phyloP scores from a whole-genome alignment of 768 basidiomycete genomes.

The Leccinum subtestaceum region DNA sequence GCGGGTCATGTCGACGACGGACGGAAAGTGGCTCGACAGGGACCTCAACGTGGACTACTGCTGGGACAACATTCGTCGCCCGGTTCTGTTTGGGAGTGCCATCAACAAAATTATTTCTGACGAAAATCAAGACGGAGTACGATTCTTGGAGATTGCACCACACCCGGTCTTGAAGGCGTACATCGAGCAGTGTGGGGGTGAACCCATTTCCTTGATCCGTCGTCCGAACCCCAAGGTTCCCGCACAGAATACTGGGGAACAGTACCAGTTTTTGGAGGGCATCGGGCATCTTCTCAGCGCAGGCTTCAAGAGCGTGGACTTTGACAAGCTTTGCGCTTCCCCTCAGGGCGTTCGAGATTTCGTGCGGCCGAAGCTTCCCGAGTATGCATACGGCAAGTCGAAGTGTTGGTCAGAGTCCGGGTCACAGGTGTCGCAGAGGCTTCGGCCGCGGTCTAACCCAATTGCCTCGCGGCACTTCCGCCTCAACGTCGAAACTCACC shows the following conservation, averaged over 20 bases:
- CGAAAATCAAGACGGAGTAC: conserved; percentile 26
- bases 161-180: conserved; percentile 36
- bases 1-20: conserved; percentile 36
- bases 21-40: conserved; percentile 33
- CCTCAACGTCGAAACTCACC: conserved; percentile 33
- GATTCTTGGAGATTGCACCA: conserved; percentile 33
- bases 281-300: conserved; percentile 29
- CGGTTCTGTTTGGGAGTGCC: conserved; percentile 34
- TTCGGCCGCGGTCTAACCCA: conserved; percentile 31
- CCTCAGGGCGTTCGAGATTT: conserved; percentile 21
- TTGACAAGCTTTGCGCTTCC: conserved; percentile 27
- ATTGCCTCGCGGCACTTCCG: conserved; percentile 36
- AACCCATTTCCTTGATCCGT: conserved; percentile 27
- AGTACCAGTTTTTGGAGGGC: conserved; percentile 33
- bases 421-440: conserved; percentile 22
- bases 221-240: conserved; percentile 33
- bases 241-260: conserved; percentile 33
- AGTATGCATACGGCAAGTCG: conserved; percentile 32
- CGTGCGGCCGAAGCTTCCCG: conserved; percentile 26
- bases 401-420: conserved; percentile 28
- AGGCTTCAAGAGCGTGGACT: conserved; percentile 31
- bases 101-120: conserved; percentile 32
- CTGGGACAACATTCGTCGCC: conserved; percentile 37
- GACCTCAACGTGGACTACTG: conserved; percentile 30
- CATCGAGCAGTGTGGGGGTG: conserved; percentile 35